These are phyloP conservation scores for Colletotrichum horii DNA, from an alignment of 2,329 filamentous ascomycete genomes.

Conservation along the genomic window DNA sequence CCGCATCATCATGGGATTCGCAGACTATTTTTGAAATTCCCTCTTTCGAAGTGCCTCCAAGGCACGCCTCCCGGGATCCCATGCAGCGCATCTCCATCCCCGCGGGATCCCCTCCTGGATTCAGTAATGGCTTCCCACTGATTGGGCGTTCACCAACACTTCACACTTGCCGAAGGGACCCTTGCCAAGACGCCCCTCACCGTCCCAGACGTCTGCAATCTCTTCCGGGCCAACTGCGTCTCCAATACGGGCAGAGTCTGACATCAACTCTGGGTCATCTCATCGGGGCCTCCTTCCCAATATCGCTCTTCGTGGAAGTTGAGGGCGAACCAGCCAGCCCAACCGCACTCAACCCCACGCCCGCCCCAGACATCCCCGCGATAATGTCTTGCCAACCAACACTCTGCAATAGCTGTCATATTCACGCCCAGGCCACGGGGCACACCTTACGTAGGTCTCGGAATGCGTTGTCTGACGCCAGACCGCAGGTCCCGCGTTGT, in stretches of 20 bases:
- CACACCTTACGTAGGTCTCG: not conserved
- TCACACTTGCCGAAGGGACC: not conserved
- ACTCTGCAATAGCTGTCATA: not conserved
- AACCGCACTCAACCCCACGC: not conserved
- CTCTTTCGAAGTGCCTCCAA: not conserved
- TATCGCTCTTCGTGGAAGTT: not conserved
- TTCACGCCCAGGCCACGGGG: not conserved
- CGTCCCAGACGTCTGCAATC: not conserved
- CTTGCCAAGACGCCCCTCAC: not conserved
- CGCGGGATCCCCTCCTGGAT: conserved; percentile 11
- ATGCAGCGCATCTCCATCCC: not conserved
- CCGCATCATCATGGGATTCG: conserved; percentile 18
- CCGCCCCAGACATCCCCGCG: not conserved
- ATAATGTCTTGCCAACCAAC: not conserved
- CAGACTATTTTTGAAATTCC: conserved; percentile 15
- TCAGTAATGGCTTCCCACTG: conserved; percentile 8
- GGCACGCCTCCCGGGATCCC: not conserved
- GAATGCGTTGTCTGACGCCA: not conserved
- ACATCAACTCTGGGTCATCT: conserved; percentile 3
- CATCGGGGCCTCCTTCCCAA: conserved; percentile 1
- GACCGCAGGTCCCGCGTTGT: not conserved
- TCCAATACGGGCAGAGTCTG: not conserved
- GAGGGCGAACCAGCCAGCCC: not conserved
- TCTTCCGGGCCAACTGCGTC: not conserved
- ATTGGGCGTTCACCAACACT: not conserved